These are phyloP conservation scores for Backusella australiensis DNA, from an alignment of 192 early-diverging fungal genomes.

Conservation along the genomic window DNA sequence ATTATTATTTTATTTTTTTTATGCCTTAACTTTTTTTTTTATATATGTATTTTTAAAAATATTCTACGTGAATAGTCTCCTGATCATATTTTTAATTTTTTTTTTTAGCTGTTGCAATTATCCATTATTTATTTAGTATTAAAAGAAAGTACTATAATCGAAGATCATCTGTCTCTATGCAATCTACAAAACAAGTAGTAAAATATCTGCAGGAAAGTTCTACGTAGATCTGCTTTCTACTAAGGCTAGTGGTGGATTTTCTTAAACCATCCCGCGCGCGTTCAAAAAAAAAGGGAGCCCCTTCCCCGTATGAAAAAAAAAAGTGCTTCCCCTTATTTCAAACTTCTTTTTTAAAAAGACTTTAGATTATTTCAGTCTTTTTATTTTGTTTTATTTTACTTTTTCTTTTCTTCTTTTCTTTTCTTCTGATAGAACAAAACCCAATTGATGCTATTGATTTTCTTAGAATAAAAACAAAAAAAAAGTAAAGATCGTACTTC, in stretches of 20 bases:
- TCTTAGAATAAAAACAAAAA: not conserved
- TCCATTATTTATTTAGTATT: not conserved
- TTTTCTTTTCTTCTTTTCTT: not conserved
- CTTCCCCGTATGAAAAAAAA: not conserved
- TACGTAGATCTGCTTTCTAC: slow-evolving; percentile 3
- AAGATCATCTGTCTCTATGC: slow-evolving; percentile 2
- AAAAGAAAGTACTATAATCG: not conserved
- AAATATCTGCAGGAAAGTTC: slow-evolving; percentile 12
- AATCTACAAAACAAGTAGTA: slow-evolving; percentile 10
- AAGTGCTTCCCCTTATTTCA: not conserved
- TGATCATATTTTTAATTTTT: slow-evolving; percentile 2
- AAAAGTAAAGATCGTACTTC: not conserved
- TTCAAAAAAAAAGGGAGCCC: not conserved
- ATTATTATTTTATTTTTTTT: not conserved
- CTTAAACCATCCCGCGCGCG: not conserved
- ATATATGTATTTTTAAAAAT: not conserved
- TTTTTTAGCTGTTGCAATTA: not conserved
- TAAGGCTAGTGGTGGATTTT: not conserved
- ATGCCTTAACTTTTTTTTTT: not conserved
- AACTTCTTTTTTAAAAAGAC: slow-evolving; percentile 10
- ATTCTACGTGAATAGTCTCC: not conserved
- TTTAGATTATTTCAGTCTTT: slow-evolving; percentile 3
- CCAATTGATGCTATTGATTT: not conserved
- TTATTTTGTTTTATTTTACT: not conserved
- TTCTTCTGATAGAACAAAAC: not conserved